A percentile compares a stretch with the other conserved stretches of the same genome.
Evolutionary conservation across 1,139 yeast genomes (phyloP).

Genomic region (Candida sanyaensis): DNA sequence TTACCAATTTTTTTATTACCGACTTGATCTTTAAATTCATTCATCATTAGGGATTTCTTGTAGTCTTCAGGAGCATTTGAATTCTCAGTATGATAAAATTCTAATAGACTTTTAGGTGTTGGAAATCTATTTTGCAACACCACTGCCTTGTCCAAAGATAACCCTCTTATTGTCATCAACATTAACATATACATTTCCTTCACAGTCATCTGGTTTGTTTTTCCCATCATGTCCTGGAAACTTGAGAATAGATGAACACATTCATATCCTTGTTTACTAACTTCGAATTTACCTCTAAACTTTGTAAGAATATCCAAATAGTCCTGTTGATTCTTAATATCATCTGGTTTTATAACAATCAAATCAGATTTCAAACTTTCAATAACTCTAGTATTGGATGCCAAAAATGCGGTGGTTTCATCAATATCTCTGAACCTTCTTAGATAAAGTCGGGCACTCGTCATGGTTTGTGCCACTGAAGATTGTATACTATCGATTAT

Average conservation of each 20-base stretch:
- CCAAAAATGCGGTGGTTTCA: conserved; percentile 70
- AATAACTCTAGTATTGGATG: conserved; percentile 56
- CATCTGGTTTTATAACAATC: conserved; percentile 50
- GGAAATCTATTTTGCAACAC: conserved; percentile 66
- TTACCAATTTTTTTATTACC: conserved; percentile 64
- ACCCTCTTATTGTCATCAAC: conserved; percentile 79
- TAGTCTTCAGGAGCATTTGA: conserved; percentile 23
- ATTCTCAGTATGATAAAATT: conserved; percentile 27
- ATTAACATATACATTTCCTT: conserved; percentile 74
- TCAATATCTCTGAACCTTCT: conserved; percentile 72
- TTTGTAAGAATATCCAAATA: conserved; percentile 40
- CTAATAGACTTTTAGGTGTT: conserved; percentile 60
- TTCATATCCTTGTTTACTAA: conserved; percentile 26
- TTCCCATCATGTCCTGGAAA: conserved; percentile 72
- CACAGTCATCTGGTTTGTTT: conserved; percentile 69
- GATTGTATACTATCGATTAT: conserved; percentile 74
- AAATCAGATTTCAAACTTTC: conserved; percentile 38
- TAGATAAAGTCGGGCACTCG: conserved; percentile 66
- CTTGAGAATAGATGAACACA: conserved; percentile 66
- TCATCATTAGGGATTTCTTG: conserved; percentile 43
- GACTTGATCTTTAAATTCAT: conserved; percentile 51
- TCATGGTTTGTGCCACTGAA: conserved; percentile 70
- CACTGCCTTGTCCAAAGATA: conserved; percentile 82
- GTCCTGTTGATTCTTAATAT: conserved; percentile 53
- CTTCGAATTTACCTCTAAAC: conserved; percentile 48